These are phyloP conservation scores for Rhododendron williamsianum DNA, from an alignment of 148 eudicot species.

Conservation along the genomic window DNA sequence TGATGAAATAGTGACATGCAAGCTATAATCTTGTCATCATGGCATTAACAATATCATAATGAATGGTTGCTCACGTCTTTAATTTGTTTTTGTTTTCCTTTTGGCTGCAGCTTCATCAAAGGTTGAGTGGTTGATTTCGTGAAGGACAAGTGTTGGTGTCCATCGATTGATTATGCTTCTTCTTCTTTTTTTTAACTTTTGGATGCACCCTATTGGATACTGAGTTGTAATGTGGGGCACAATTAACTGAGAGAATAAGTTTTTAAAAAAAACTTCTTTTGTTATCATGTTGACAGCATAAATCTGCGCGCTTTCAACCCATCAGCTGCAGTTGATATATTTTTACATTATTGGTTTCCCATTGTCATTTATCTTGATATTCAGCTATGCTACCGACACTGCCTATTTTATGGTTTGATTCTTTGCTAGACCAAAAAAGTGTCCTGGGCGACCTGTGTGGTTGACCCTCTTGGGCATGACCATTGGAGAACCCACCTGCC, in stretches of 20 bases:
- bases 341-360: neutral
- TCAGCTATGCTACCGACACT: neutral
- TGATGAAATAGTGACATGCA: neutral
- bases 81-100: neutral
- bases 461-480: neutral
- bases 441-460: neutral
- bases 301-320: neutral
- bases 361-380: neutral
- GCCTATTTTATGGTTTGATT: neutral
- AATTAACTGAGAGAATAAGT: conserved; percentile 11
- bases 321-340: neutral
- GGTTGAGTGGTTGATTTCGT: conserved; percentile 3
- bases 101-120: conserved; percentile 12
- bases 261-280: neutral
- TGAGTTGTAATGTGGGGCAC: neutral
- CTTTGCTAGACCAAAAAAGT: neutral
- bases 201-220: neutral
- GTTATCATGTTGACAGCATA: conserved; percentile 5
- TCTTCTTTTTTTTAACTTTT: neutral
- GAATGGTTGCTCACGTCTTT: neutral
- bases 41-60: neutral
- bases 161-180: neutral
- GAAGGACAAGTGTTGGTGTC: conserved; percentile 8
- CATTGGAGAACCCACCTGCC: neutral
- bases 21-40: conserved; percentile 4